Evolutionary conservation across 179 eudicot genomes (phyloP).

Genomic region (Beta macrorhiza): DNA sequence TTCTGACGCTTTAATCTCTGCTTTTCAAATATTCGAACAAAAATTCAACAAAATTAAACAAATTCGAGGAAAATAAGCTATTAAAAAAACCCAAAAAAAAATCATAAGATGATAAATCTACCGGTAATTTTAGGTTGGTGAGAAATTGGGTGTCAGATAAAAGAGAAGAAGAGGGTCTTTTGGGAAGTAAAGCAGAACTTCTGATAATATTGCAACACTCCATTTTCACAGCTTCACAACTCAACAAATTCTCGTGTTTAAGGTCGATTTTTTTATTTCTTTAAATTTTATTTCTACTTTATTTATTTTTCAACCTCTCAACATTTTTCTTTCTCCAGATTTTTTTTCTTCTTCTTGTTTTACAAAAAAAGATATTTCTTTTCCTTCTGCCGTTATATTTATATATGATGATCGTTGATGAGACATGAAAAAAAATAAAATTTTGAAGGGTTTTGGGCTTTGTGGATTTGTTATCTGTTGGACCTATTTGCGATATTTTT

Average conservation of each 20-base stretch:
- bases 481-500: background rate
- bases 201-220: conserved; percentile 35
- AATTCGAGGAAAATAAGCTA: background rate
- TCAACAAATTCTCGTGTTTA: background rate
- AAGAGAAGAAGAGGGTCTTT: conserved; percentile 34
- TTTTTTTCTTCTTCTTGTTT: too few species aligned
- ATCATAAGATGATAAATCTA: background rate
- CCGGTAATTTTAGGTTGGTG: conserved; percentile 40
- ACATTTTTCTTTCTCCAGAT: background rate
- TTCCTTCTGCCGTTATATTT: too few species aligned
- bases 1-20: conserved; percentile 48
- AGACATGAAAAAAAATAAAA: too few species aligned
- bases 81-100: background rate
- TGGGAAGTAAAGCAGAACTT: conserved; percentile 35
- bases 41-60: conserved; percentile 2
- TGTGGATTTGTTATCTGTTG: background rate
- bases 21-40: conserved; percentile 2
- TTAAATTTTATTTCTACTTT: background rate
- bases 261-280: background rate
- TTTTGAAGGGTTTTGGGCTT: background rate
- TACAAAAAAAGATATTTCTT: background rate
- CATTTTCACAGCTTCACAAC: conserved; percentile 13
- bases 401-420: background rate
- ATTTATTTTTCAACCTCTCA: background rate
- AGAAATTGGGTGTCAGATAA: conserved; percentile 36